These are phyloP conservation scores for Marasmius sp. DNA, from an alignment of 1,284 basidiomycete species.

Conservation along the genomic window DNA sequence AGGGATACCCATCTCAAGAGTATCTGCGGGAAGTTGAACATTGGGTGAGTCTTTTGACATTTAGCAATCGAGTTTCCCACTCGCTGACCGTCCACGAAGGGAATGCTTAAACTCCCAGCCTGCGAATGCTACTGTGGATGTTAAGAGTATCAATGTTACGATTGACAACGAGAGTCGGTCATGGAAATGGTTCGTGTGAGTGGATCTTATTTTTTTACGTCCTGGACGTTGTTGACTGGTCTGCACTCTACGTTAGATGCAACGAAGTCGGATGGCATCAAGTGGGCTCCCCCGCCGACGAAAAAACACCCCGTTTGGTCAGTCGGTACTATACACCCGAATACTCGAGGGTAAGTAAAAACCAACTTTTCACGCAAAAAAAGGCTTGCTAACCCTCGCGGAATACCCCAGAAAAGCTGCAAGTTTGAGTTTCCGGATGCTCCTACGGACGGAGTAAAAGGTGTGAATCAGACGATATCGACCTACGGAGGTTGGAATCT, in stretches of 20 bases:
- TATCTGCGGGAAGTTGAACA: slow-evolving; percentile 25
- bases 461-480: background rate
- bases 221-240: too few relatives aligned
- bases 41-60: slow-evolving; percentile 14
- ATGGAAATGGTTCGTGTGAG: slow-evolving; percentile 63
- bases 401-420: background rate
- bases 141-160: slow-evolving; percentile 41
- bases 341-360: background rate
- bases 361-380: background rate
- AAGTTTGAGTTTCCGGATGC: background rate
- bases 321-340: background rate
- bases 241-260: too few relatives aligned
- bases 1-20: slow-evolving; percentile 40
- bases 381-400: background rate
- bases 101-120: slow-evolving; percentile 61
- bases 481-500: background rate
- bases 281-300: slow-evolving; percentile 52
- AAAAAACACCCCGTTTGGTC: background rate
- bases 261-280: slow-evolving; percentile 69
- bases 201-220: background rate
- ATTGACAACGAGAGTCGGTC: slow-evolving; percentile 54
- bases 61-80: background rate
- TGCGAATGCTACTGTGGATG: slow-evolving; percentile 40
- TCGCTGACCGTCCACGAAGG: slow-evolving; percentile 27
- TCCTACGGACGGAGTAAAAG: background rate